Conservation (phyloP, 1,284 basidiomycete genomes). For the Gymnopus androsaceus region DNA sequence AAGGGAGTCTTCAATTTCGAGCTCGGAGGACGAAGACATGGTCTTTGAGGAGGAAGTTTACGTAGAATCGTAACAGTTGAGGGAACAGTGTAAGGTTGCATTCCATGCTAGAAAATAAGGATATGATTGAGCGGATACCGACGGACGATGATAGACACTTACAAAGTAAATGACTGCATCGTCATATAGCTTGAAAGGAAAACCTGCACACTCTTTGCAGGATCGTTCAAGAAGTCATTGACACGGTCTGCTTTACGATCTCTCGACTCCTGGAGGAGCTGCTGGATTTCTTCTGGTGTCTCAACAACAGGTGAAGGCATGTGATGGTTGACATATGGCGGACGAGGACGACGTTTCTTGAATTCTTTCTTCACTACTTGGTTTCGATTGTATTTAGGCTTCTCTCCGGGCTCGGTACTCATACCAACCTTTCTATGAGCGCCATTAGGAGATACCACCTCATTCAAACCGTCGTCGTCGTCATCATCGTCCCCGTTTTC, state of each 20-base stretch:
- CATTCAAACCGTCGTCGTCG: conserved; percentile 4
- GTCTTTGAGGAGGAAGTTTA: conserved; percentile 18
- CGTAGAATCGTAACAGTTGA: conserved; percentile 18
- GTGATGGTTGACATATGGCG: conserved; percentile 17
- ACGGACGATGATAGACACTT: not conserved
- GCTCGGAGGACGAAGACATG: conserved; percentile 15
- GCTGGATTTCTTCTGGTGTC: conserved; percentile 16
- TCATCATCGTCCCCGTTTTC: conserved; percentile 1
- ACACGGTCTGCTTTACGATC: conserved; percentile 10
- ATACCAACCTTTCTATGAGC: not conserved
- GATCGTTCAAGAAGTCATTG: conserved; percentile 15
- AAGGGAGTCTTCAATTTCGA: conserved; percentile 43
- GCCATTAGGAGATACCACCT: not conserved
- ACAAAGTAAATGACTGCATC: conserved; percentile 16
- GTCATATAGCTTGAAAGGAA: conserved; percentile 19
- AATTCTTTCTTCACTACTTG: too few species aligned
- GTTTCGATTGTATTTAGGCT: not conserved
- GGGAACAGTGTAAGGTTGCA: conserved; percentile 18
- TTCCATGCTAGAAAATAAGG: conserved; percentile 6
- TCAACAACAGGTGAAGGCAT: conserved; percentile 10
- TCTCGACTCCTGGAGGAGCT: conserved; percentile 11
- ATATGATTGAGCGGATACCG: not conserved
- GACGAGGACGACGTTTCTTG: conserved; percentile 16
- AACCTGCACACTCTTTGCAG: conserved; percentile 4
- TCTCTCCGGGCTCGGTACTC: not conserved